Evolutionary conservation across 129 eudicot genomes (phyloP).

Genomic region (Apium graveolens): DNA sequence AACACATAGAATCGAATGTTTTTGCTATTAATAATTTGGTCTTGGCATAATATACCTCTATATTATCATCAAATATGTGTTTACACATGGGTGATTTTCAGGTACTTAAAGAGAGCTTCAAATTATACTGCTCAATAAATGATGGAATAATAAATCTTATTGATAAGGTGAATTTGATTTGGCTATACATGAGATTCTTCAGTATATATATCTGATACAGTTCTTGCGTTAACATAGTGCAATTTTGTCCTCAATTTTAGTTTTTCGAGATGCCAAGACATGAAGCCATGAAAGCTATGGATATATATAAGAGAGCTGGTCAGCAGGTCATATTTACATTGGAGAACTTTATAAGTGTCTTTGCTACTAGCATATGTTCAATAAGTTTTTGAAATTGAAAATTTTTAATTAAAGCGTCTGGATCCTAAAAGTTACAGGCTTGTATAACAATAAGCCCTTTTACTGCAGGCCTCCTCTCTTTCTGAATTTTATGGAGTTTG

Average conservation of each 20-base stretch:
- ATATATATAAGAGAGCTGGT: constrained; percentile 90
- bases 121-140: constrained; percentile 89
- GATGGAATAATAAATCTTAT: constrained; percentile 96
- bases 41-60: neutral
- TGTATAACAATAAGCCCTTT: neutral
- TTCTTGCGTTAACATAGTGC: neutral
- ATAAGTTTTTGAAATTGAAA: neutral
- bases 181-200: neutral
- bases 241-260: constrained; percentile 21
- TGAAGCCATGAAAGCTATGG: constrained; percentile 92
- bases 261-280: constrained; percentile 99
- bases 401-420: neutral
- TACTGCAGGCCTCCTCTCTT: constrained; percentile 75
- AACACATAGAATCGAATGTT: neutral
- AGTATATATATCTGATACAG: neutral
- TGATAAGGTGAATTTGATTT: constrained; percentile 66
- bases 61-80: neutral
- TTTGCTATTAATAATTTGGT: neutral
- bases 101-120: constrained; percentile 97
- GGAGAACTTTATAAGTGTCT: constrained; percentile 5
- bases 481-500: constrained; percentile 91
- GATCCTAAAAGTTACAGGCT: neutral
- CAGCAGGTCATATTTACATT: constrained; percentile 60
- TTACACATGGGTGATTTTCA: constrained; percentile 10
- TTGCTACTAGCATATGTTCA: neutral